Base-by-base conservation (phyloP, 768 basidiomycete genomes). In the Leucosporidium yakuticum region DNA sequence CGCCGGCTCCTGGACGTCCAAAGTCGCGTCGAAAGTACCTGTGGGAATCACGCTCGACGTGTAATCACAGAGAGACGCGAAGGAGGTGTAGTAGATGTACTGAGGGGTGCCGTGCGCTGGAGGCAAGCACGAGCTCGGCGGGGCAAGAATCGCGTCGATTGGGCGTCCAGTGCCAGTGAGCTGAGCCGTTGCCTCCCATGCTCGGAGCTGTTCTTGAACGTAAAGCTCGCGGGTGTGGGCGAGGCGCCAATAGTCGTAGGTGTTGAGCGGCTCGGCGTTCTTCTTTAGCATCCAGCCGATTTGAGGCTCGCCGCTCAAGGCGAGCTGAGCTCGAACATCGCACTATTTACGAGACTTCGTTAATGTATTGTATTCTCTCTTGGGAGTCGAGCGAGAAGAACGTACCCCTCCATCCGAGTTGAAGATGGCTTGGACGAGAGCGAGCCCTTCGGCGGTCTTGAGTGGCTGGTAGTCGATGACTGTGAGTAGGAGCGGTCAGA, bases 71-170 rank as follows among this genome's bases (percentile, higher is more conserved):
- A 81, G 76, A 70, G 87, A 90, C 83, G 85, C 88, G 47, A 86
- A 78, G n/a, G 78, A 80, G 0, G 88, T 88, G 72, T 87, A 88
- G 55, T 78, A 73, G 15, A 80, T 79, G 64, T 76, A 67, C 57
- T 68, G 67, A 19, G 62, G 6, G 14, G 51, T 47, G 12, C 62
- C 67, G 53, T 65, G 67, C 23, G 44, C 49, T 57, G 65, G 62
- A 0, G 70, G 64, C 12, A 62, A 60, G 7, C 49, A 21, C 9
- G 64, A 36, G 17, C 20, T 47, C 25, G 80, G 81, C 25, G 90
- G 87, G 4, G 81, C 79, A 48, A 91, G 86, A 70, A 91, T 84
- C 2, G 86, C 88, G 75, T 91, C 90, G 8, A 90, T 83, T 6
- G 88, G 86, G 2, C 90, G 79, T 2, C 86, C 87, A 0, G 88